phyloP scores from a whole-genome alignment of 768 basidiomycete species.

The Peribolospora kevripleyi region DNA sequence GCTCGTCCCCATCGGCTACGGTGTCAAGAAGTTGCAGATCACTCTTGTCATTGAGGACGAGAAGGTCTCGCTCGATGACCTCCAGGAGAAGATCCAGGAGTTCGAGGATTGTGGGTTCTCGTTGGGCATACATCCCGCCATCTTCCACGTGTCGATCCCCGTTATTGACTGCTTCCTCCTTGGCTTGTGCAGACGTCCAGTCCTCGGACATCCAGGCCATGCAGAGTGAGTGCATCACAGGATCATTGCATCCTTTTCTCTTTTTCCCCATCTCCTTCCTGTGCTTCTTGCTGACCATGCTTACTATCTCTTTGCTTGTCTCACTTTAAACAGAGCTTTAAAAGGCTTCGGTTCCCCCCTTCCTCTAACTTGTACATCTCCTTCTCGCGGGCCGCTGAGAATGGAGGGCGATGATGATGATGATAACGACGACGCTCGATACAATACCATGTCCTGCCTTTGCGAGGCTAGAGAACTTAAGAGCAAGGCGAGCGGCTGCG shows the following conservation, averaged over 20 bases:
- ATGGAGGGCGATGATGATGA: too few species aligned
- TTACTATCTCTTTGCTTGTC: background rate
- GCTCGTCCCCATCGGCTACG: slow-evolving; percentile 75
- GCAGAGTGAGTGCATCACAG: slow-evolving; percentile 8
- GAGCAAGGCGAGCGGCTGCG: too few species aligned
- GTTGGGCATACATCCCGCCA: background rate
- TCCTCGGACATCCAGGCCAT: slow-evolving; percentile 10
- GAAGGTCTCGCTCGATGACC: slow-evolving; percentile 69
- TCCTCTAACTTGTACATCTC: background rate
- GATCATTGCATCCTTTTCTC: background rate
- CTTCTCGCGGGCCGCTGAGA: too few species aligned
- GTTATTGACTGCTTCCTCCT: background rate
- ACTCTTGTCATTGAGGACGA: slow-evolving; percentile 62
- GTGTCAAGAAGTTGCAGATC: slow-evolving; percentile 77
- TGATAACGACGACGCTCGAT: too few species aligned
- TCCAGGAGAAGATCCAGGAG: slow-evolving; percentile 70
- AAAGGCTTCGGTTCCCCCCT: background rate
- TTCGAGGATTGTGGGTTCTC: slow-evolving; percentile 18
- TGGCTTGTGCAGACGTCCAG: background rate
- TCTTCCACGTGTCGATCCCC: background rate
- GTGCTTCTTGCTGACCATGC: background rate
- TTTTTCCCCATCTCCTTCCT: background rate
- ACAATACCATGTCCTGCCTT: too few species aligned
- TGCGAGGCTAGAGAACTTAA: too few species aligned
- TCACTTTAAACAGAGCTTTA: background rate